Evolutionary conservation across 495 filamentous ascomycete species (phyloP), one percentile per base, ranked within the genome.

Genomic region (Daldinia childiae): DNA sequence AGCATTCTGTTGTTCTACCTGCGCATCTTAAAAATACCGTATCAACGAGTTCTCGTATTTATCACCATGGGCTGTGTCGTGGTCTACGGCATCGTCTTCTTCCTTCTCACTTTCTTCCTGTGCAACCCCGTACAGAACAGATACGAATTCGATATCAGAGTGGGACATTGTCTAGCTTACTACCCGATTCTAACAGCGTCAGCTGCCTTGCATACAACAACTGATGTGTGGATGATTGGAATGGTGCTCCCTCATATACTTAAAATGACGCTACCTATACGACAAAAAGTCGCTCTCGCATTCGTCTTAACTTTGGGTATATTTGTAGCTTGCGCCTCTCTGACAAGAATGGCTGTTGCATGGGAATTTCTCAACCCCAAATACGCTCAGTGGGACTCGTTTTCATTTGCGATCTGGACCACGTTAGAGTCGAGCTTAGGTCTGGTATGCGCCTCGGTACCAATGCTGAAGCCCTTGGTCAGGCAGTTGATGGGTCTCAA

Each of bases 1-100:
- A 79, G 77, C 62, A 77, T 80, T 21, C 71, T 82, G 50, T 64
- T 78, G 24, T 81, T 81, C 62, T 81, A 82, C 76, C 71, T 80
- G 32, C 78, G 80, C 38, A 81, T 82, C 59, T 75, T 81, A 73
- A 73, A 76, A 39, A 67, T 76, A 11, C 73, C 71, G 17, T 69
- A 74, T 24, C 71, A 73, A 30, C 71, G 71, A n/a, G 32, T 59
- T 52, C 76, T 82, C 29, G 68, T 78, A 64, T 75, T 77, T 72
- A 71, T 65, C 14, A 81, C 79, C 8, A 63, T 79, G 48, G 68
- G 64, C 29, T 69, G 69, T 62, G 76, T 79, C 17, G 29, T 76
- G 14, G 64, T 74, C 12, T 81, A 75, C 72, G 74, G 77, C 59
- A 52, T 69, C 30, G 78, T 79, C 9, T 69, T 82, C 41, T 75